Evolutionary conservation across 805 yeast species (phyloP), one percentile per base, ranked within the genome.

Genomic region (Metschnikowia dekortorum): DNA sequence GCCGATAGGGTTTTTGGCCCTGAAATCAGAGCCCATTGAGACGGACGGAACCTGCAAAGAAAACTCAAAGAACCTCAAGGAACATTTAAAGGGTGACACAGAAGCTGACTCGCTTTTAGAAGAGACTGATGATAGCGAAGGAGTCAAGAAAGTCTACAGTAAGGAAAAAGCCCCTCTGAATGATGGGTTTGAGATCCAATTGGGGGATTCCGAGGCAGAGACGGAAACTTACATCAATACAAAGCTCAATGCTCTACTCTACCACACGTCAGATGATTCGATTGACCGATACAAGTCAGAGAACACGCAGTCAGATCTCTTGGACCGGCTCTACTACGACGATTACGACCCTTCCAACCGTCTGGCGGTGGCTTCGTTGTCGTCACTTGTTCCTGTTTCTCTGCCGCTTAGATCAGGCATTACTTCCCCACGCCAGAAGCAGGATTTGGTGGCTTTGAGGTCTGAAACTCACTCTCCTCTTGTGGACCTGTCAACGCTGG

Each of bases 291-390:
- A 73, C 58, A 63, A 63, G 47, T 62, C 58, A 46, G 73, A 73
- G 49, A 71, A 71, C 57, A 66, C 63, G 51, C 61, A 68, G 16
- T 67, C 70, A 48, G 78, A 73, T 52, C 63, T 73, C 34, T 53
- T 73, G 46, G 78, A 76, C 4, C 55, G 78, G 46, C 61, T 73
- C 9, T 71, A 72, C 56, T 72, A 69, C 52, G 78, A 73, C 53
- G 76, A 73, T 48, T 73, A 63, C 52, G 76, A 73, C 47, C 64
- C 71, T 1, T 74, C 68, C 22, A 53, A 55, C 42, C 50, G 46
- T 3, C 54, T 44, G 42, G 52, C 55, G 6, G 54, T 51, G 8
- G 59, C 52, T 16, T 50, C 54, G 35, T 55, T 56, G 39, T 44
- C 55, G n/a, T 56, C 59, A 3, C 50, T 43, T 30, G 53, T 53